Evolutionary conservation across 78 protist genomes (phyloP).

Genomic region (Dictyostelium capitatum): DNA sequence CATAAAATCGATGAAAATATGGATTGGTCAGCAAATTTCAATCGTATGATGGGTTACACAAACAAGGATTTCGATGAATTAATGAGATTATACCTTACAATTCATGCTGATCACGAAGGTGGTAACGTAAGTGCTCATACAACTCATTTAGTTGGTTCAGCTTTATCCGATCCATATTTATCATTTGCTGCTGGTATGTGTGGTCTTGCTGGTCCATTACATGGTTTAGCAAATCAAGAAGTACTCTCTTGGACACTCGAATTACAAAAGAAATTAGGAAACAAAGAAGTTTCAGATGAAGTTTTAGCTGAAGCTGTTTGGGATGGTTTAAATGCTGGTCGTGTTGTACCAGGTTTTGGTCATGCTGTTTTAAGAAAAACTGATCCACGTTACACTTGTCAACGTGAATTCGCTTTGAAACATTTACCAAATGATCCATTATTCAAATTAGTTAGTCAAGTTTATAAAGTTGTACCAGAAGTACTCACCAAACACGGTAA

Average conservation of each 20-base stretch:
- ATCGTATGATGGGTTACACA: constrained; percentile 91
- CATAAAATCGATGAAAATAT: constrained; percentile 79
- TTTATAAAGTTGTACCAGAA: constrained; percentile 93
- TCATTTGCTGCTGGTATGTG: constrained; percentile 96
- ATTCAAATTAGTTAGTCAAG: constrained; percentile 92
- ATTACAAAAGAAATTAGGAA: constrained; percentile 63
- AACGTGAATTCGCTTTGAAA: constrained; percentile 97
- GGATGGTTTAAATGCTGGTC: constrained; percentile 96
- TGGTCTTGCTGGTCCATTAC: constrained; percentile 98
- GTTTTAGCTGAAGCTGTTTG: constrained; percentile 89
- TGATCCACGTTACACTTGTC: constrained; percentile 98
- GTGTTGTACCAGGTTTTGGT: constrained; percentile 98
- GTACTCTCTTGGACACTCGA: constrained; percentile 84
- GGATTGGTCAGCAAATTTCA: constrained; percentile 95
- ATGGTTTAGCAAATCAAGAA: constrained; percentile 99
- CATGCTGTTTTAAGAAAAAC: constrained; percentile 98
- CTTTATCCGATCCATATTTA: constrained; percentile 98
- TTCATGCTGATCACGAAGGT: constrained; percentile 99
- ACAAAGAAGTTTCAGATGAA: constrained; percentile 80
- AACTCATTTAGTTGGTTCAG: constrained; percentile 97
- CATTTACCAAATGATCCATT: constrained; percentile 96
- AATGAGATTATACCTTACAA: constrained; percentile 96
- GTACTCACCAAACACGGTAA: constrained; percentile 96
- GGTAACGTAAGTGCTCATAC: constrained; percentile 98
- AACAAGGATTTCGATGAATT: constrained; percentile 91